Evolutionary conservation across 1,284 basidiomycete genomes (phyloP).

Genomic region (Pholiota adiposa): DNA sequence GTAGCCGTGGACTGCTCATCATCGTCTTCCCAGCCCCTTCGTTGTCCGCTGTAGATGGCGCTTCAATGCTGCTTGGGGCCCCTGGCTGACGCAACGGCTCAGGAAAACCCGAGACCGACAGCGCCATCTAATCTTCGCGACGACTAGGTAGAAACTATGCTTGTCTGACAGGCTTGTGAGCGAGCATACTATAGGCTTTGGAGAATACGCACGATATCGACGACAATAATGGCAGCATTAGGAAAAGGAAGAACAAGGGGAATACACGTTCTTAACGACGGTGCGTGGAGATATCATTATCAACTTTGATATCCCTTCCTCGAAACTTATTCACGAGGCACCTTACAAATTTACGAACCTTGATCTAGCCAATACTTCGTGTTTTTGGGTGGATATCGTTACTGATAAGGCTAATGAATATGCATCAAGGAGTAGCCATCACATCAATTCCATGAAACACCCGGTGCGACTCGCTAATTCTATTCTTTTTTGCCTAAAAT

Average conservation of each 20-base stretch:
- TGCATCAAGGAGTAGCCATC: conserved; percentile 14
- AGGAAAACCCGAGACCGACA: conserved; percentile 30
- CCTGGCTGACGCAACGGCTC: conserved; percentile 24
- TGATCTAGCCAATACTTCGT: neutral
- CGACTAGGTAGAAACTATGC: neutral
- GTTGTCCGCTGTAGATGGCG: conserved; percentile 10
- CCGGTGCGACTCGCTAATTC: conserved; percentile 3
- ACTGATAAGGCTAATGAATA: conserved; percentile 12
- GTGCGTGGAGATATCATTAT: neutral
- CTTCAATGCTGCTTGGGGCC: conserved; percentile 11
- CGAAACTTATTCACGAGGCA: neutral
- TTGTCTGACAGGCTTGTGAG: neutral
- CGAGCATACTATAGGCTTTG: neutral
- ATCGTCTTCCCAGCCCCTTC: conserved; percentile 16
- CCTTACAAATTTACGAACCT: conserved; percentile 4
- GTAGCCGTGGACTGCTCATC: conserved; percentile 24
- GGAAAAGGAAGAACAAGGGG: neutral
- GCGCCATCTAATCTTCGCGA: conserved; percentile 19
- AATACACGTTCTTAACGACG: neutral
- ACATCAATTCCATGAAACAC: conserved; percentile 13
- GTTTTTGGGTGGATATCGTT: conserved; percentile 9
- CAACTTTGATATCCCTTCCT: neutral
- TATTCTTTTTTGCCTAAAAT: conserved; percentile 1
- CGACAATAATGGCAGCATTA: conserved; percentile 1
- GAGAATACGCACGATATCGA: conserved; percentile 1